Evolutionary conservation across 768 basidiomycete genomes (phyloP), one percentile per base, ranked within the genome.

Genomic region (Strobilomyces echinocephalus): DNA sequence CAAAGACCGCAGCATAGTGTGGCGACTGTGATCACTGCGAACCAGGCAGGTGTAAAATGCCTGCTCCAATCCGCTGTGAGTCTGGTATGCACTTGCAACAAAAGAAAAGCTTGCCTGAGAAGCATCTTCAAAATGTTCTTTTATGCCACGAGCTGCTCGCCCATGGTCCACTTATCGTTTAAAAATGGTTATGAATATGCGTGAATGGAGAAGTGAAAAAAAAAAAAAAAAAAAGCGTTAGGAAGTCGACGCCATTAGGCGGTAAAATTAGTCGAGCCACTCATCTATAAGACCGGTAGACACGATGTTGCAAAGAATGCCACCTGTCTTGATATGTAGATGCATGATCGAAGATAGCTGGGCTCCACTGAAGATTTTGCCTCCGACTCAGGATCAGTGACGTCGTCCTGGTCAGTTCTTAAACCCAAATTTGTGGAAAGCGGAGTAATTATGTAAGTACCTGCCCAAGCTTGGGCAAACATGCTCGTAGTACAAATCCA

Each of bases 41-140:
- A 79, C 82, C 80, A 83, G 66, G 77, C 74, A 53, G 77, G 77
- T 5, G 79, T 74, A 52, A 83, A 83, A 62, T 81, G 72, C 28
- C 79, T 77, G 48, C 2, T 51, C 16, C 50, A 7, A 28, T 21
- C 6, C 14, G 18, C 41, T 30, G 30, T 45, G 31, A 58, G 20
- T 26, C 14, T 12, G 33, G 15, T 11, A 21, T 43, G 15, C 21
- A n/a, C 42, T 39, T 28, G 38, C 4, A 38, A 14, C 20, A 14
- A 1, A 28, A 52, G 24, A 28, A 46, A 52, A 31, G 50, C 69
- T 43, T 49, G 64, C 73, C 70, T 71, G 34, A 76, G 59, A 42
- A 74, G 24, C 69, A 51, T 73, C 65, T 46, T 63, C 63, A 30
- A 75, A 53, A 24, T 1, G 63, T 63, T 53, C 74, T 75, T 50